Conservation (phyloP, 345 rosid genomes). For the Aegle marmelos region DNA sequence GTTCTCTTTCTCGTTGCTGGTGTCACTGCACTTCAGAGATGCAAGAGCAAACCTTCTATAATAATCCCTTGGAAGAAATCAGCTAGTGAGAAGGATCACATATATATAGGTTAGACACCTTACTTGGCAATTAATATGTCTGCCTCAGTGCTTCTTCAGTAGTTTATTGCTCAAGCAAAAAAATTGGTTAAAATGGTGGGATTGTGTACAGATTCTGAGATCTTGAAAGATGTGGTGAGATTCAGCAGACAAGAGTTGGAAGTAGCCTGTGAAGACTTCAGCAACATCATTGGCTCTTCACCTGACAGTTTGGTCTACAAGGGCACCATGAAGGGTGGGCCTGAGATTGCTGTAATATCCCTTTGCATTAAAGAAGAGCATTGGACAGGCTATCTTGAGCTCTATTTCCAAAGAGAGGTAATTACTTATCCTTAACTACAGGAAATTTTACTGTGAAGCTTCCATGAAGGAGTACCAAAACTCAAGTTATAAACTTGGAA, state of each 20-base stretch:
- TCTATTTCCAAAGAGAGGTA: constrained; percentile 95
- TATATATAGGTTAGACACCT: constrained; percentile 65
- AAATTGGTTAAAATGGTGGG: background rate
- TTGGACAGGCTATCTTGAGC: constrained; percentile 94
- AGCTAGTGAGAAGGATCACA: constrained; percentile 71
- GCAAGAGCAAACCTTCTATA: constrained; percentile 70
- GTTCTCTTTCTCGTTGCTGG: constrained; percentile 56
- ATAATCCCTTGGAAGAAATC: constrained; percentile 98
- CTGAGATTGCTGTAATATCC: constrained; percentile 95
- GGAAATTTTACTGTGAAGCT: background rate
- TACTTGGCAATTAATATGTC: background rate
- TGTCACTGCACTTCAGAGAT: constrained; percentile 64
- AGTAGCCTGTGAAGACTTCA: constrained; percentile 98
- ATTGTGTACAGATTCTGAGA: constrained; percentile 65
- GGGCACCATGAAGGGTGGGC: constrained; percentile 85
- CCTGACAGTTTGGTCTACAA: constrained; percentile 92
- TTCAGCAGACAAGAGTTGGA: constrained; percentile 93
- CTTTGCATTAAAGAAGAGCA: constrained; percentile 82
- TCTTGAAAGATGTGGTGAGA: constrained; percentile 76
- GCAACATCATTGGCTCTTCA: constrained; percentile 94
- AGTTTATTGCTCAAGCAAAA: background rate
- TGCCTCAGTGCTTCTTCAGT: constrained; percentile 1
- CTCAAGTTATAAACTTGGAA: background rate
- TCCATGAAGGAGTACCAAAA: background rate
- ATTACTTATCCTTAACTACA: constrained; percentile 8